phyloP scores from a whole-genome alignment of 108 stramenopile species.

The Skeletonema menzelii region DNA sequence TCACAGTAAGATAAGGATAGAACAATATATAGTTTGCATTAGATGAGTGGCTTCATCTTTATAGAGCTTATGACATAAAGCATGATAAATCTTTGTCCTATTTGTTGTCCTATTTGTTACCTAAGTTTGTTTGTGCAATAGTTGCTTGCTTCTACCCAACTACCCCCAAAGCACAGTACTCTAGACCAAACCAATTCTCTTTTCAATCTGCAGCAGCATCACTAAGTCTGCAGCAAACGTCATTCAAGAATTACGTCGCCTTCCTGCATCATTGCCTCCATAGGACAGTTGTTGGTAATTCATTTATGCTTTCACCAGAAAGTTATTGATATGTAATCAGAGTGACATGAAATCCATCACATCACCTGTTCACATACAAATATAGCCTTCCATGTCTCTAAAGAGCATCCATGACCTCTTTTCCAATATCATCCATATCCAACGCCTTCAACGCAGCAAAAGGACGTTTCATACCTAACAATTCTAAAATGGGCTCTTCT shows the following conservation, averaged over 20 bases:
- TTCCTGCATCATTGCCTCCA: background rate
- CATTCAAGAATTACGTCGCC: conserved; percentile 13
- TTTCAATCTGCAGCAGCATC: conserved; percentile 12
- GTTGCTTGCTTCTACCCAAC: background rate
- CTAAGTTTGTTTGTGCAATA: background rate
- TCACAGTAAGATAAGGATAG: too few relatives aligned
- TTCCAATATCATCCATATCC: conserved; percentile 84
- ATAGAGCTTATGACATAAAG: too few relatives aligned
- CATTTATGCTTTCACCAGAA: background rate
- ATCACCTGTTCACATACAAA: background rate
- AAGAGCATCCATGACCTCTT: conserved; percentile 43
- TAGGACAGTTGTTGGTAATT: background rate
- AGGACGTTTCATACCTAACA: conserved; percentile 79
- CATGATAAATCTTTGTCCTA: too few relatives aligned
- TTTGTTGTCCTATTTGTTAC: background rate
- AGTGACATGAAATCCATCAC: background rate
- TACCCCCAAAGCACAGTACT: background rate
- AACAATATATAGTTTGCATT: too few relatives aligned
- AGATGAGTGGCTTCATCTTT: too few relatives aligned
- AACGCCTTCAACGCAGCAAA: conserved; percentile 82
- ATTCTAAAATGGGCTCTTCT: conserved; percentile 74
- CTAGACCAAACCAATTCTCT: background rate
- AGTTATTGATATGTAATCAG: background rate
- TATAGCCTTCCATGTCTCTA: background rate
- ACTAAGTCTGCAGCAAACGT: conserved; percentile 14